Evolutionary conservation across 1,284 basidiomycete species (phyloP), one percentile per base, ranked within the genome.

Genomic region (Trichosporon asahii): DNA sequence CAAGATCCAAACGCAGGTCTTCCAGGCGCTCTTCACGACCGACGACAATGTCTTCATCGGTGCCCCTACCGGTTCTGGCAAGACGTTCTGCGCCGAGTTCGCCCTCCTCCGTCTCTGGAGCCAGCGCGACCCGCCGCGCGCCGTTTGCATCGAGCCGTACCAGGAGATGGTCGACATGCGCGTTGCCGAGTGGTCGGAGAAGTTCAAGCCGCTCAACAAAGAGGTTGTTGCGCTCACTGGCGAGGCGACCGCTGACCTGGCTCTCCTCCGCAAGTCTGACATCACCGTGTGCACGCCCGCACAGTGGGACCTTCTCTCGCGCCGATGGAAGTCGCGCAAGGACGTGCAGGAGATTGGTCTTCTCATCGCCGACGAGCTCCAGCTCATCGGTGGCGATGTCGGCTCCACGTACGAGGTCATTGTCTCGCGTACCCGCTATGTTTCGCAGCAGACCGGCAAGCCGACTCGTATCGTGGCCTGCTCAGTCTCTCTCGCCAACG

Each of bases 1-100:
- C 88, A 98, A 98, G 85, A 97, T 98, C 75, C 97, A 99, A 82
- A 99, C 95, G 0, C 97, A 99, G 84, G 94, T 97, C 44, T 99
- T 98, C 90, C 96, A 98, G 76, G 94, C 95, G 0, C 86, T 99
- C 0, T 99, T 96, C 83, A 95, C 93, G 0, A 91, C 94, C 0
- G 95, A 98, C 80, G 95, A 98, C 79, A 97, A 95, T 77, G 91
- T 96, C 53, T 94, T 99, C 79, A 90, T 99, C 69, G 95, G 95
- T 27, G 96, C 95, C 0, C 96, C 97, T 0, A 95, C 95, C 0
- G 96, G 97, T 11, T 94, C 92, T 70, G 96, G 97, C 35, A 99
- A 99, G 87, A 98, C 95, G 0, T 91, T 98, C 57, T 98, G 94
- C 76, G 95, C 95, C 0, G 97, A 99, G 83, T 95, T 99, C 72